Base-by-base conservation (phyloP, 2,329 filamentous ascomycete genomes). In the Blastomyces percursus region DNA sequence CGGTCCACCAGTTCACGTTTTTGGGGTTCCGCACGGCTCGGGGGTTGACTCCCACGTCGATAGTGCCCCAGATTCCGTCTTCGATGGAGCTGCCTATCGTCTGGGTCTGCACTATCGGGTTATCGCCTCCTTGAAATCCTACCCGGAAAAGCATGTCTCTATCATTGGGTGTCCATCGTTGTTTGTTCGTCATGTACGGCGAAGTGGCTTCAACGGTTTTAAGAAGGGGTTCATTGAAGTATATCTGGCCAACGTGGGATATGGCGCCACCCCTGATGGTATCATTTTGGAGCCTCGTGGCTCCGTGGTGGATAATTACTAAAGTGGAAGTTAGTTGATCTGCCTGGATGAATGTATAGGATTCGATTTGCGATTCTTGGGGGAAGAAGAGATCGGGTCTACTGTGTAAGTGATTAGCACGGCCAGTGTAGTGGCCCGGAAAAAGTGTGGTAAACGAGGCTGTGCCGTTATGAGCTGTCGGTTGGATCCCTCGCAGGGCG, bases 211-310 rank as follows among this genome's bases (percentile, higher is more conserved):
- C 80, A 61, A 87, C 82, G 46, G 75, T 66, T 27, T 68, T 67
- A 66, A 84, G 79, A 8, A 88, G 79, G 65, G 77, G 76, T 70
- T 86, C 80, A 70, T 88, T 83, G 62, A 85, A 85, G 78, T 85
- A 88, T 59, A 85, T 69, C 71, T 89, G 85, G 27, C 85, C 85
- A 46, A 87, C 79, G 73, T 88, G 84, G 11, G 81, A 80, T 62
- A 83, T 79, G 59, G 74, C 77, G 16, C 78, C 77, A 63, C 78
- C 81, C 51, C 74, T 72, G 65, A 83, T 78, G 63, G 82, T 82
- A 61, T 80, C 81, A 68, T 81, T 84, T 55, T 75, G 66, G 56
- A 78, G 75, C 6, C 77, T 68, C 27, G 68, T 67, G 60, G 71
- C 71, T 55, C 64, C 64, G 1, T 68, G 61, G 68, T 76, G 74